Conservation (phyloP, 169 alveolate species). For the Plasmodium chabaudi region DNA sequence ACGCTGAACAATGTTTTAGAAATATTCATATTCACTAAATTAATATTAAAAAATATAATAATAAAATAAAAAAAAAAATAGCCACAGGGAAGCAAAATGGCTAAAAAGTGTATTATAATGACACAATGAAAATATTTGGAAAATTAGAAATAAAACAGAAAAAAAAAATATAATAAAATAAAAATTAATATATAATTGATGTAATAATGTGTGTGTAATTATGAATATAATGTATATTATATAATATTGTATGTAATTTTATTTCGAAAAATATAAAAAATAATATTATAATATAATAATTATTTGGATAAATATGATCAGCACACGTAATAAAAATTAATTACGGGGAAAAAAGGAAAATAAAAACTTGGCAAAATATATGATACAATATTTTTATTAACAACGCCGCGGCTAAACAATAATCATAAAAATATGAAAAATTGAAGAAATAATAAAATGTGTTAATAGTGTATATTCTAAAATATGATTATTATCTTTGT, state of each 20-base stretch:
- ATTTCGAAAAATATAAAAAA: too few relatives aligned
- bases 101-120: neutral
- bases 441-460: neutral
- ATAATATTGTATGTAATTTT: too few relatives aligned
- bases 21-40: constrained; percentile 33
- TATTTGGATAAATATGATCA: neutral
- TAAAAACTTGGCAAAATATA: neutral
- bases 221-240: too few relatives aligned
- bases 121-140: neutral
- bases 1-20: constrained; percentile 58
- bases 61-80: neutral
- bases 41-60: neutral
- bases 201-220: too few relatives aligned
- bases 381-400: neutral
- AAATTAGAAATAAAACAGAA: neutral
- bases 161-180: too few relatives aligned
- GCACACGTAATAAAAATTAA: neutral
- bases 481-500: too few relatives aligned
- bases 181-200: too few relatives aligned
- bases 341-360: constrained; percentile 4
- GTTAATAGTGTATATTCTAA: too few relatives aligned
- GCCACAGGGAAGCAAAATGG: constrained; percentile 1
- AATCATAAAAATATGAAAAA: constrained; percentile 1
- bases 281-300: too few relatives aligned
- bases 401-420: neutral